Base-by-base conservation (phyloP, 345 rosid genomes). In the Euphorbia peplus region DNA sequence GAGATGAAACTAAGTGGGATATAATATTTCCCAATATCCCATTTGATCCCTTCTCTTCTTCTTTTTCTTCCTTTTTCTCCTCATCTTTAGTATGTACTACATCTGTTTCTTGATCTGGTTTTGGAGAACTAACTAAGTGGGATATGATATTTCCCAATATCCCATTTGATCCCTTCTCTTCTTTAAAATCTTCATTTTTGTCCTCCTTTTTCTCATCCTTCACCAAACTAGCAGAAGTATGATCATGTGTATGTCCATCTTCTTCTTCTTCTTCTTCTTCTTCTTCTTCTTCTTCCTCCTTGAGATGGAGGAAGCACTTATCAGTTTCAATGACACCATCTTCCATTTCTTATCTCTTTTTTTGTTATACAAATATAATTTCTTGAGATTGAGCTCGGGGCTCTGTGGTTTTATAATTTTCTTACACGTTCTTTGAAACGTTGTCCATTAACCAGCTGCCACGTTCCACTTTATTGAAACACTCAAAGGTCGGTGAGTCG, bases 321-420 rank as follows among this genome's bases (percentile, higher is more conserved):
- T n/a, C 87, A 65, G 72, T 75, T 80, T 81, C 87, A 26, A 69
- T 54, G 61, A 78, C 76, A 8, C 66, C 51, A 54, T 86, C 87
- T 71, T 86, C 91, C 89, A 85, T 82, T 14, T 62, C 67, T 30
- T 4, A 12, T 30, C 42, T 66, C 55, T 16, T 29, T 56, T 15
- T 0, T 6, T 3, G 25, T 6, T 21, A 18, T 6, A 1, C 14
- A 11, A 47, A 47, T 15, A 10, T 39, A 39, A 4, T 39, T 39
- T 4, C 10, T 4, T 39, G 10, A 42, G 11, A 8, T 42, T 13
- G 2, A 25, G 24, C n/a, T n/a, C n/a, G 24, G 24, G 21, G 29
- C 16, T 44, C 24, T 7, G 8, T 66, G 22, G 32, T 28, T 57
- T 37, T 39, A 2, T 32, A 32, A 32, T 6, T 2, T 6, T 6